Evolutionary conservation across 2,329 filamentous ascomycete species (phyloP).

Genomic region (Paecilomyces sp.): DNA sequence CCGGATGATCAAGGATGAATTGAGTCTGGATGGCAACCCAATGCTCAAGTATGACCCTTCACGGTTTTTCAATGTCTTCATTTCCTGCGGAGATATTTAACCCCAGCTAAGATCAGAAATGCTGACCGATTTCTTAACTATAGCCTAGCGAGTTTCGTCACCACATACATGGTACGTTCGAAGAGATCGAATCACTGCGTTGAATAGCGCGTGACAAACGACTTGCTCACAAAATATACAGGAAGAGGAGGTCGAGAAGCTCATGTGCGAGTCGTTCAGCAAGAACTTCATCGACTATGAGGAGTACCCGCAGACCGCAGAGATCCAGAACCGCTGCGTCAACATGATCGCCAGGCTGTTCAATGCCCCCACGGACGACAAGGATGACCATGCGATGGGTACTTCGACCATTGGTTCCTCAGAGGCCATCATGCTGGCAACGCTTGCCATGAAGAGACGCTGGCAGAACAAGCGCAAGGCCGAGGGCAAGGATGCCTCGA

Average conservation of each 20-base stretch:
- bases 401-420: slow-evolving; percentile 86
- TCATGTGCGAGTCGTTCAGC: slow-evolving; percentile 85
- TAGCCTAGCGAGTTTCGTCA: slow-evolving; percentile 86
- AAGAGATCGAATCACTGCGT: not conserved
- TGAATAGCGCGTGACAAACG: not conserved
- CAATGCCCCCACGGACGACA: slow-evolving; percentile 59
- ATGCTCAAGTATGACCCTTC: slow-evolving; percentile 52
- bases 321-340: slow-evolving; percentile 87
- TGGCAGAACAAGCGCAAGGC: slow-evolving; percentile 85
- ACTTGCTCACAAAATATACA: slow-evolving; percentile 23
- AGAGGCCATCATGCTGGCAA: slow-evolving; percentile 52
- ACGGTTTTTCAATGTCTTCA: not conserved
- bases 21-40: slow-evolving; percentile 85
- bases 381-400: slow-evolving; percentile 63
- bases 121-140: slow-evolving; percentile 5
- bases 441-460: slow-evolving; percentile 85
- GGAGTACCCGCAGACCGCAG: slow-evolving; percentile 72
- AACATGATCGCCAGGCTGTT: slow-evolving; percentile 87
- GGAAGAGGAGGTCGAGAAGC: slow-evolving; percentile 92
- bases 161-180: slow-evolving; percentile 77
- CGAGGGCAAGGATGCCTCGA: slow-evolving; percentile 70
- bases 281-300: slow-evolving; percentile 96
- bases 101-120: not conserved
- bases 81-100: not conserved
- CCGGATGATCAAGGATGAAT: slow-evolving; percentile 91